These are phyloP conservation scores for Chrysoporthe austroafricana DNA, from an alignment of 2,329 filamentous ascomycete species.

Conservation along the genomic window DNA sequence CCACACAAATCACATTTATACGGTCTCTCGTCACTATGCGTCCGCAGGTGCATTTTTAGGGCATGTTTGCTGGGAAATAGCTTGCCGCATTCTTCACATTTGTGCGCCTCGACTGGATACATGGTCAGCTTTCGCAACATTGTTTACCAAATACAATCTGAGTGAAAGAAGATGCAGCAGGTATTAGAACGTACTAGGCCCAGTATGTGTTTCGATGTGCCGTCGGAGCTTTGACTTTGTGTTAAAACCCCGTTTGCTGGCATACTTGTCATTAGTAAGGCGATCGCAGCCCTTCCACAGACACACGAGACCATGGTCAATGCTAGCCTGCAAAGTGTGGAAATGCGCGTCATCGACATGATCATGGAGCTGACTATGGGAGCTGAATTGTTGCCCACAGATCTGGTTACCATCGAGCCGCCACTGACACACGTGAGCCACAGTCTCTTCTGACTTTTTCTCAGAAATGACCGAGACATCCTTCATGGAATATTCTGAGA, in stretches of 20 bases:
- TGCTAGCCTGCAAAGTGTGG: slow-evolving; percentile 12
- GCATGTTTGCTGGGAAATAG: slow-evolving; percentile 70
- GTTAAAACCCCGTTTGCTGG: slow-evolving; percentile 54
- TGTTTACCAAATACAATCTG: not conserved
- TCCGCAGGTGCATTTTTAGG: slow-evolving; percentile 68
- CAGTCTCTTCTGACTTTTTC: slow-evolving; percentile 3
- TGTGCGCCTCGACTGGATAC: slow-evolving; percentile 60
- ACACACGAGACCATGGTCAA: slow-evolving; percentile 25
- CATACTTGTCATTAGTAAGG: slow-evolving; percentile 42
- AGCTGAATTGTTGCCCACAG: slow-evolving; percentile 22
- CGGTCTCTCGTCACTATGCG: slow-evolving; percentile 68
- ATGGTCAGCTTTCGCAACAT: slow-evolving; percentile 22
- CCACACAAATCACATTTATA: slow-evolving; percentile 61
- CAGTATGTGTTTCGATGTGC: slow-evolving; percentile 68
- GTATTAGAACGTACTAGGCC: slow-evolving; percentile 51
- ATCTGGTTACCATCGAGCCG: not conserved
- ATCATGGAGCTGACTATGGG: slow-evolving; percentile 25
- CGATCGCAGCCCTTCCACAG: slow-evolving; percentile 49
- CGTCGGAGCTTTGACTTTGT: slow-evolving; percentile 67
- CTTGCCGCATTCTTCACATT: slow-evolving; percentile 58
- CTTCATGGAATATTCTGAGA: slow-evolving; percentile 6
- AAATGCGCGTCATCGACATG: slow-evolving; percentile 28
- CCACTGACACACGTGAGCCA: slow-evolving; percentile 18
- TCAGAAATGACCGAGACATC: slow-evolving; percentile 2
- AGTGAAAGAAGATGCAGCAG: not conserved